Conservation (phyloP, 108 stramenopile genomes). For the Cylindrotheca fusiformis region DNA sequence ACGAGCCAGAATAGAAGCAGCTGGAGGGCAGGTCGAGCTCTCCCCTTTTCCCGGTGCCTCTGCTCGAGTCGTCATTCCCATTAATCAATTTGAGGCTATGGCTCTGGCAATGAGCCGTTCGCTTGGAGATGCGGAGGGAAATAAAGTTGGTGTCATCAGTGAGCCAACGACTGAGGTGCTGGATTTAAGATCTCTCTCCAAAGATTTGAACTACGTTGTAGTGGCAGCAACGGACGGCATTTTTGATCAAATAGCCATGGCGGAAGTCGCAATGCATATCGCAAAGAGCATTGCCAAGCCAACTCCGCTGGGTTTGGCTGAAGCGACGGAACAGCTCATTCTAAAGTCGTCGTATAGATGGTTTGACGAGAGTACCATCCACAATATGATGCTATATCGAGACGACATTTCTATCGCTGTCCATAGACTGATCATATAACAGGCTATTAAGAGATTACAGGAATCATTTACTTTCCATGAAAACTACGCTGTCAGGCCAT, state of each 20-base stretch:
- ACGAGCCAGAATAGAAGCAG: constrained; percentile 55
- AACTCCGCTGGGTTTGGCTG: background rate
- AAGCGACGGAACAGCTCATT: constrained; percentile 21
- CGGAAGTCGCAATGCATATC: constrained; percentile 47
- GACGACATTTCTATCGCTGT: constrained; percentile 39
- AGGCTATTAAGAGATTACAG: background rate
- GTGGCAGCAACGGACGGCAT: constrained; percentile 73
- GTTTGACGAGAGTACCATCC: constrained; percentile 4
- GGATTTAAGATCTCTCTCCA: constrained; percentile 18
- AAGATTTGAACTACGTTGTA: constrained; percentile 39
- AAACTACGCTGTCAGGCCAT: background rate
- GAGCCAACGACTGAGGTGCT: constrained; percentile 62
- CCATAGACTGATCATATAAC: constrained; percentile 13
- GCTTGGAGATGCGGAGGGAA: constrained; percentile 69
- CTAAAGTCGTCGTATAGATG: constrained; percentile 22
- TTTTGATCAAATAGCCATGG: constrained; percentile 41
- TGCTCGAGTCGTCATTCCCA: constrained; percentile 32
- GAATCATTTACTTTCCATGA: background rate
- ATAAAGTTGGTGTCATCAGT: constrained; percentile 47
- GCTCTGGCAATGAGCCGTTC: constrained; percentile 75
- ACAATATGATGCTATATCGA: constrained; percentile 8
- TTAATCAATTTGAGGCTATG: constrained; percentile 12
- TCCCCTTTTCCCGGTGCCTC: constrained; percentile 33
- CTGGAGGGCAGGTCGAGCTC: constrained; percentile 58
- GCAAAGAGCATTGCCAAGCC: constrained; percentile 7